Conservation (phyloP, 768 basidiomycete genomes). For the Pilatotrama ljubarskyi region DNA sequence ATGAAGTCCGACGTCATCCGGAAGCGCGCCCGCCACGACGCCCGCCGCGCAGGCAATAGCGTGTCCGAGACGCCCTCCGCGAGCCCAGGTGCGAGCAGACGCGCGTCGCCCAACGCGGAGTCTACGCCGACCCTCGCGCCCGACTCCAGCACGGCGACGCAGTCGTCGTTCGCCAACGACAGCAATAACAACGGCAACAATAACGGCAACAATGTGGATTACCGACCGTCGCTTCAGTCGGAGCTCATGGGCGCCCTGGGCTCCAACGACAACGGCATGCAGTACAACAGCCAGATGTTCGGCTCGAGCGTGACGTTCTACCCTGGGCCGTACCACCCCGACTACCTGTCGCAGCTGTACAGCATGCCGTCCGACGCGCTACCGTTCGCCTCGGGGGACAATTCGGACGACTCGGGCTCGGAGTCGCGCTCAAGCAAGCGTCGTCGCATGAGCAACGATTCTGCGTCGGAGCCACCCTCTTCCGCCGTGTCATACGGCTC, state of each 20-base stretch:
- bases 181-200: slow-evolving; percentile 36
- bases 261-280: slow-evolving; percentile 22
- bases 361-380: slow-evolving; percentile 49
- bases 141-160: slow-evolving; percentile 58
- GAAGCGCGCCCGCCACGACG: slow-evolving; percentile 82
- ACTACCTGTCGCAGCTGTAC: slow-evolving; percentile 60
- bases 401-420: slow-evolving; percentile 38
- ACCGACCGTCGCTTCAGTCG: slow-evolving; percentile 43
- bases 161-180: slow-evolving; percentile 40
- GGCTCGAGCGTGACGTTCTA: slow-evolving; percentile 43
- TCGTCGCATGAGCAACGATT: slow-evolving; percentile 65
- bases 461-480: slow-evolving; percentile 52
- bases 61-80: slow-evolving; percentile 72
- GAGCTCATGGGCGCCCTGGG: slow-evolving; percentile 54
- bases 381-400: slow-evolving; percentile 52
- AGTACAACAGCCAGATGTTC: slow-evolving; percentile 29
- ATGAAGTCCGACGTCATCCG: slow-evolving; percentile 93
- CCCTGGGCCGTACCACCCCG: slow-evolving; percentile 77
- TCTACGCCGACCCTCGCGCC: slow-evolving; percentile 66
- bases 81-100: slow-evolving; percentile 72
- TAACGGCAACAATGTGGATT: slow-evolving; percentile 32
- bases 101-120: slow-evolving; percentile 62
- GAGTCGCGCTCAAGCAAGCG: slow-evolving; percentile 58
- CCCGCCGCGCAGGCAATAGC: slow-evolving; percentile 53
- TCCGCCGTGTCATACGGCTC: slow-evolving; percentile 66